Percentiles rank a stretch among this genome's conserved stretches.
These are phyloP conservation scores for Gossypium stocksii DNA, from an alignment of 345 rosid species.

Conservation along the genomic window DNA sequence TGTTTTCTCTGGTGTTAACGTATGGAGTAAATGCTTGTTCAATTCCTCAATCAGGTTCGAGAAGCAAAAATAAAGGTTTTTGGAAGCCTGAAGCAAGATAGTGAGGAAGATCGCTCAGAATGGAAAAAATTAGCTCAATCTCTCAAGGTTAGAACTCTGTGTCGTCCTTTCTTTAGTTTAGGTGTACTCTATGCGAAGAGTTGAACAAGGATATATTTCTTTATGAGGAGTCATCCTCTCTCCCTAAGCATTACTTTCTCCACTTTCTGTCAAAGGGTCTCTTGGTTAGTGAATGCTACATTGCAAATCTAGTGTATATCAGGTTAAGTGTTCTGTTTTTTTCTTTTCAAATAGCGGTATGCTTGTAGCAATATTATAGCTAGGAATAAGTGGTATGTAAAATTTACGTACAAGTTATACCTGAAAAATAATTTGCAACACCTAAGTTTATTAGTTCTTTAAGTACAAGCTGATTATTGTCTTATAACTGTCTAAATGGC, in stretches of 20 bases:
- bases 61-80: conserved; percentile 78
- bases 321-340: background rate
- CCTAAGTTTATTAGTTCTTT: background rate
- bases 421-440: background rate
- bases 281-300: background rate
- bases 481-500: background rate
- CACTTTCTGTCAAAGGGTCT: background rate
- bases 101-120: conserved; percentile 70
- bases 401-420: background rate
- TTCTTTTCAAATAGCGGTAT: background rate
- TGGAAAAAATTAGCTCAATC: conserved; percentile 63
- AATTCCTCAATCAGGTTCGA: conserved; percentile 55
- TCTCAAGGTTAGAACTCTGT: conserved; percentile 52
- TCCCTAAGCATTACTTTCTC: background rate
- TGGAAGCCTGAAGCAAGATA: conserved; percentile 65
- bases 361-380: background rate
- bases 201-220: background rate
- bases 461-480: background rate
- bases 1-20: background rate
- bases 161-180: background rate
- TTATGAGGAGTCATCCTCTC: background rate
- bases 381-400: background rate
- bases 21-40: conserved; percentile 14
- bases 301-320: background rate
- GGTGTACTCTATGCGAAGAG: background rate